Base-by-base conservation (phyloP, 805 yeast genomes). In the Millerozyma acaciae region DNA sequence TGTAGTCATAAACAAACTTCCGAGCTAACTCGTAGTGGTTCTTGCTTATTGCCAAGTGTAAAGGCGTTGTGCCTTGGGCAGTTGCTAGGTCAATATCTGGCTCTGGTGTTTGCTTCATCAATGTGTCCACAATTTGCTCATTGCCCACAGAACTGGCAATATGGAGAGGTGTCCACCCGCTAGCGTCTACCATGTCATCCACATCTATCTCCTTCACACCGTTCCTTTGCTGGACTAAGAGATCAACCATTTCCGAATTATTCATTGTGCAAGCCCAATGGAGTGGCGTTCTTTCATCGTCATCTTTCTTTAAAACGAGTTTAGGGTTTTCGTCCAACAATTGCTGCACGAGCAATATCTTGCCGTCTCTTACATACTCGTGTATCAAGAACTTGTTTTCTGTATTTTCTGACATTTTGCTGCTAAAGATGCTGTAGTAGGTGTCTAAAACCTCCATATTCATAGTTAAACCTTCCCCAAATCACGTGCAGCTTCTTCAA, bases 151-250 rank as follows among this genome's bases (percentile, higher is more conserved):
- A 75, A 0, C 84, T 72, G 0, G 93, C 87, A 33, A 90, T 79
- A 55, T 89, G 97, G 21, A 86, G 48, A 1, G 94, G 87, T 0
- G 90, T 81, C 96, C 96, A 89, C 1, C 95, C 95, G 8, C 89
- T 68, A 13, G 73, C 80, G 53, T 89, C 97, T 0, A 44, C 51
- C 46, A 68, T 53, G 3, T 80, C 84, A 50, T 87, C 93, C 8
- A 87, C 53, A 42, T 86, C 90, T 16, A 73, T 57, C 21, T 64
- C 62, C 20, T 40, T 44, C 26, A 26, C 28, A 4, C 26, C 14
- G 16, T 20, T 19, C 19, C 35, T 20, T 8, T 12, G 25, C 27
- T 18, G 51, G 37, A 33, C 28, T 14, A 38, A 24, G 34, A 53
- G 40, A 35, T 55, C 34, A 67, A 76, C 76, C 13, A 81, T 65